Percentiles rank a stretch among this genome's conserved stretches.
These are phyloP conservation scores for Dittrichia graveolens DNA, from an alignment of 129 eudicot genomes.

Conservation along the genomic window DNA sequence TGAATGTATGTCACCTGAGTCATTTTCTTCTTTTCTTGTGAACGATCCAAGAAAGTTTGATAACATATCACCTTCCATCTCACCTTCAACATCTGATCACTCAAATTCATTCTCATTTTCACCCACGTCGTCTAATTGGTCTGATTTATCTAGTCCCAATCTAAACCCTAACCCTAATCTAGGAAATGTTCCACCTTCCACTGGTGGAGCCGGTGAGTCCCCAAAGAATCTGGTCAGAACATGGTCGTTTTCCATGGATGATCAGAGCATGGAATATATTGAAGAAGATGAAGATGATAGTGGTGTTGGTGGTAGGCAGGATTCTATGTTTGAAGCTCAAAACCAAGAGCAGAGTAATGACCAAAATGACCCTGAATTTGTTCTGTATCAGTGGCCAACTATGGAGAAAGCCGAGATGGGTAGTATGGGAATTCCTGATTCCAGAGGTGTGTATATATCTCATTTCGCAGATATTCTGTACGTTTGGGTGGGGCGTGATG, in stretches of 20 bases:
- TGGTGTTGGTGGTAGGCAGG: conserved; percentile 3
- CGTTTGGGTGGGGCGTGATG: conserved; percentile 39
- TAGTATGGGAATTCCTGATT: conserved; percentile 32
- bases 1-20: conserved; percentile 49
- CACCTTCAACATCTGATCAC: conserved; percentile 86
- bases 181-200: conserved; percentile 14
- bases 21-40: conserved; percentile 52
- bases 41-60: conserved; percentile 50
- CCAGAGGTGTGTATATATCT: conserved; percentile 33
- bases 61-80: conserved; percentile 64
- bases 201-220: conserved; percentile 1
- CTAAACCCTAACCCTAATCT: conserved; percentile 21
- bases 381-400: conserved; percentile 37
- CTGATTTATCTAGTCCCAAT: conserved; percentile 56
- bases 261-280: conserved; percentile 38
- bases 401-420: conserved; percentile 40
- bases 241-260: conserved; percentile 43
- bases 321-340: conserved; percentile 26
- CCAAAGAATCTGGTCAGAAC: conserved; percentile 32
- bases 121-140: conserved; percentile 83
- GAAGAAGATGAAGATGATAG: conserved; percentile 22
- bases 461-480: conserved; percentile 18
- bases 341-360: conserved; percentile 10
- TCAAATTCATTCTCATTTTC: conserved; percentile 81
- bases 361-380: conserved; percentile 13